Conservation (phyloP, 148 eudicot species). For the Dianthus caryophyllus region DNA sequence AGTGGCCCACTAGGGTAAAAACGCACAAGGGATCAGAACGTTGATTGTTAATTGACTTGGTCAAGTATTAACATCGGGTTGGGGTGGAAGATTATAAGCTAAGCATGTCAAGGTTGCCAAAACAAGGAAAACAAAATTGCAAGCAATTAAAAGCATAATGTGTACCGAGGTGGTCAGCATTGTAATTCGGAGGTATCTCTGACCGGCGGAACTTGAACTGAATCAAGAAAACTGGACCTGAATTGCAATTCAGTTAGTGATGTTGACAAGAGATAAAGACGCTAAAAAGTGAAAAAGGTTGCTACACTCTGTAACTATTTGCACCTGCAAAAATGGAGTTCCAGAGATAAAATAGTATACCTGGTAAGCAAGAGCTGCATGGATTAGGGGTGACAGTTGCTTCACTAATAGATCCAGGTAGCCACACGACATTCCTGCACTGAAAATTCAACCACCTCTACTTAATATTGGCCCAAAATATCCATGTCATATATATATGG, state of each 20-base stretch:
- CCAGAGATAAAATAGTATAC: conserved; percentile 28
- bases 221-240: conserved; percentile 82
- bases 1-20: too few species aligned
- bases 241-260: conserved; percentile 16
- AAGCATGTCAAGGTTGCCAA: neutral
- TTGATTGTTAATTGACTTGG: neutral
- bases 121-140: neutral
- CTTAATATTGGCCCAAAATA: conserved; percentile 1
- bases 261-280: neutral
- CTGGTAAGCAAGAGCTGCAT: conserved; percentile 82
- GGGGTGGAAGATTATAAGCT: neutral
- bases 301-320: neutral
- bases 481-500: conserved; percentile 1
- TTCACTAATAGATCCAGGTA: conserved; percentile 82
- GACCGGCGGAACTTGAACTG: conserved; percentile 83
- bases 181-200: conserved; percentile 80
- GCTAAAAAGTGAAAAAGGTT: neutral
- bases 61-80: neutral
- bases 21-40: neutral
- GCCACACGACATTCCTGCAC: conserved; percentile 96
- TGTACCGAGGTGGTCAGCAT: conserved; percentile 77
- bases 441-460: conserved; percentile 31
- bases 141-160: conserved; percentile 1
- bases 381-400: conserved; percentile 67
- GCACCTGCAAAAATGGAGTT: neutral